phyloP scores from a whole-genome alignment of 441 rosid species.

The Pelargonium citronellum region DNA sequence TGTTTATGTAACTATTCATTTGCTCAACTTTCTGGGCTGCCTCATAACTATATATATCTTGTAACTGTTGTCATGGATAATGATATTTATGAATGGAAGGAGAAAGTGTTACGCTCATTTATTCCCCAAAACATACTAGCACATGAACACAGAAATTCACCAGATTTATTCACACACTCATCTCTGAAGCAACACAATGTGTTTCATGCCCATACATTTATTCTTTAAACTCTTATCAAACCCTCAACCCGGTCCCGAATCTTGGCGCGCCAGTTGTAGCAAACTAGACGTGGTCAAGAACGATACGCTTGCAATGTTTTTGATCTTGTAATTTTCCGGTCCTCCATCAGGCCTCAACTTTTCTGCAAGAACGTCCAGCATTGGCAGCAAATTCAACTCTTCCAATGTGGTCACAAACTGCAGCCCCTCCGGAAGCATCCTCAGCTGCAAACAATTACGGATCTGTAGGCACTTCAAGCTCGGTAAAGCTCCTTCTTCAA shows the following conservation, averaged over 20 bases:
- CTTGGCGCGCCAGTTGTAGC: background rate
- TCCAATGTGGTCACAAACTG: slow-evolving; percentile 35
- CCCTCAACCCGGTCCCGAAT: background rate
- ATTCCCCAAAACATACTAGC: too few species aligned
- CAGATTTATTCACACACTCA: background rate
- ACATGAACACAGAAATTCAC: background rate
- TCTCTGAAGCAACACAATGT: background rate
- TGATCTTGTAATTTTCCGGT: slow-evolving; percentile 37
- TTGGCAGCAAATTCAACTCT: slow-evolving; percentile 30
- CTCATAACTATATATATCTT: background rate
- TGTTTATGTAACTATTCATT: background rate
- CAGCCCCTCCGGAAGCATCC: slow-evolving; percentile 42
- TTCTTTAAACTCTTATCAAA: background rate
- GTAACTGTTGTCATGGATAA: background rate
- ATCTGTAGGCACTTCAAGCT: slow-evolving; percentile 32
- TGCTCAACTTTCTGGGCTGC: background rate
- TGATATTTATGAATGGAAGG: background rate
- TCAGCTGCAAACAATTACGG: slow-evolving; percentile 29
- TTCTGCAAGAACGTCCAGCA: slow-evolving; percentile 34
- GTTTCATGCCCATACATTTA: background rate
- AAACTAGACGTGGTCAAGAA: slow-evolving; percentile 25
- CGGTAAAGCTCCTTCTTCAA: slow-evolving; percentile 42
- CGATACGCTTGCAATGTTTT: slow-evolving; percentile 25
- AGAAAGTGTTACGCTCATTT: too few species aligned
- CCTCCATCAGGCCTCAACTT: slow-evolving; percentile 38